phyloP scores from a whole-genome alignment of 495 filamentous ascomycete species.

The Clohesyomyces aquaticus region DNA sequence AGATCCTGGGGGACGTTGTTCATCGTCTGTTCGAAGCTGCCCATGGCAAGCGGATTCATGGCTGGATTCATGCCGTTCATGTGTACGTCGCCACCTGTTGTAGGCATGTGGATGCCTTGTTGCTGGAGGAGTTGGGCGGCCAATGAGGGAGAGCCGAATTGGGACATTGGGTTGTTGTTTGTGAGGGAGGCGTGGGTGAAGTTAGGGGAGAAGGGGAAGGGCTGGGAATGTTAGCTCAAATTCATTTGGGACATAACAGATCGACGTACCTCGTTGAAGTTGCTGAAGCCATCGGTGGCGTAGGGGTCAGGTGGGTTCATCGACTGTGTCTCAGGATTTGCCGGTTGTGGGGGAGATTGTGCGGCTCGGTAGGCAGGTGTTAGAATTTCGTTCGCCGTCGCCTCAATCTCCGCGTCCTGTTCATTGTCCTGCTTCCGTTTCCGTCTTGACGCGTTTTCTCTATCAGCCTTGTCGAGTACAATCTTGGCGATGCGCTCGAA shows the following conservation, averaged over 20 bases:
- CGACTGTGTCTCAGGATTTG: conserved; percentile 13
- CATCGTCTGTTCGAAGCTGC: conserved; percentile 82
- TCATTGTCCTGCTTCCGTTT: conserved; percentile 73
- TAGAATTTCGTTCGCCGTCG: conserved; percentile 38
- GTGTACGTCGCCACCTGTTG: conserved; percentile 3
- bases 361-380: conserved; percentile 27
- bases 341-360: conserved; percentile 20
- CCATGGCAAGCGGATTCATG: conserved; percentile 40
- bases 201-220: conserved; percentile 41
- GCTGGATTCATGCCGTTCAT: conserved; percentile 24
- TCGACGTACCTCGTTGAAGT: conserved; percentile 37
- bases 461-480: conserved; percentile 88
- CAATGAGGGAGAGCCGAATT: conserved; percentile 34
- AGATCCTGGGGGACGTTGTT: conserved; percentile 82
- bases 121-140: conserved; percentile 27
- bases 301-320: conserved; percentile 14
- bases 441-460: conserved; percentile 71
- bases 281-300: conserved; percentile 27
- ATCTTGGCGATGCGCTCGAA: conserved; percentile 94
- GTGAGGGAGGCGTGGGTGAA: conserved; percentile 39
- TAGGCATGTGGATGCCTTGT: conserved; percentile 10
- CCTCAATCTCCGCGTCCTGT: conserved; percentile 46
- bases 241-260: background rate
- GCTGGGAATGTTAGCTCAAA: conserved; percentile 21
- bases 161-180: conserved; percentile 21